A percentile compares a stretch with the other conserved stretches of the same genome.
Evolutionary conservation across 2,329 filamentous ascomycete species (phyloP).

Genomic region (Metarhizium rileyi): DNA sequence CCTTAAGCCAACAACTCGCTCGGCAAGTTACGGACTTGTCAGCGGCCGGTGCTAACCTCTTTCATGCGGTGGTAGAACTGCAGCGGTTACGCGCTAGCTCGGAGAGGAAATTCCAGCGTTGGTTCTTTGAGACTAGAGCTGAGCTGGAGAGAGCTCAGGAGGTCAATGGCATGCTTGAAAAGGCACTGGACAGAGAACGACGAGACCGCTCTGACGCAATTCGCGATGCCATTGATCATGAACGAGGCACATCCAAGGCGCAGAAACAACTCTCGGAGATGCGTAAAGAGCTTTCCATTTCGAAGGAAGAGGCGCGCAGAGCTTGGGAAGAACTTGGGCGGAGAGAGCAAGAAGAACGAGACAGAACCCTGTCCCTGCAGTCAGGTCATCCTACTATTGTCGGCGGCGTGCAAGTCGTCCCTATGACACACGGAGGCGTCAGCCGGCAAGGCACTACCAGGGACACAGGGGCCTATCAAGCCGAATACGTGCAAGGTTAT

Average conservation of each 20-base stretch:
- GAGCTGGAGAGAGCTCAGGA: slow-evolving; percentile 83
- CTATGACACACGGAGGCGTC: slow-evolving; percentile 67
- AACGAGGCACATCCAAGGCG: slow-evolving; percentile 62
- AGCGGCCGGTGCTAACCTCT: slow-evolving; percentile 90
- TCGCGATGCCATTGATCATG: slow-evolving; percentile 53
- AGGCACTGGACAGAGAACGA: slow-evolving; percentile 64
- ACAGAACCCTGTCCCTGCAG: slow-evolving; percentile 74
- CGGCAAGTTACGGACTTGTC: slow-evolving; percentile 96
- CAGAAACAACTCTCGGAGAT: slow-evolving; percentile 80
- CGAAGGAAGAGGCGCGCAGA: slow-evolving; percentile 87
- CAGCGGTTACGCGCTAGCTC: slow-evolving; percentile 90
- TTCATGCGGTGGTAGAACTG: slow-evolving; percentile 93
- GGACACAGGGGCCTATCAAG: slow-evolving; percentile 21
- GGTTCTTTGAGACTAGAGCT: slow-evolving; percentile 91
- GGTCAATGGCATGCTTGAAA: slow-evolving; percentile 69
- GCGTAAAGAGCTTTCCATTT: slow-evolving; percentile 86
- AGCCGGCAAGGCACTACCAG: slow-evolving; percentile 41
- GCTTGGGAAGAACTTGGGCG: slow-evolving; percentile 96
- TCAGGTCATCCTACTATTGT: slow-evolving; percentile 82
- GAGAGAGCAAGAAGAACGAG: slow-evolving; percentile 85
- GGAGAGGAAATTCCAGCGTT: slow-evolving; percentile 94
- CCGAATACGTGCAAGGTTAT: slow-evolving; percentile 21
- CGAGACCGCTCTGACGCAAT: slow-evolving; percentile 58
- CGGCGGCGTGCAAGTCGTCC: slow-evolving; percentile 89
- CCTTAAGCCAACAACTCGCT: slow-evolving; percentile 77